These are phyloP conservation scores for Pleomassaria siparia DNA, from an alignment of 2,329 filamentous ascomycete genomes.

Conservation along the genomic window DNA sequence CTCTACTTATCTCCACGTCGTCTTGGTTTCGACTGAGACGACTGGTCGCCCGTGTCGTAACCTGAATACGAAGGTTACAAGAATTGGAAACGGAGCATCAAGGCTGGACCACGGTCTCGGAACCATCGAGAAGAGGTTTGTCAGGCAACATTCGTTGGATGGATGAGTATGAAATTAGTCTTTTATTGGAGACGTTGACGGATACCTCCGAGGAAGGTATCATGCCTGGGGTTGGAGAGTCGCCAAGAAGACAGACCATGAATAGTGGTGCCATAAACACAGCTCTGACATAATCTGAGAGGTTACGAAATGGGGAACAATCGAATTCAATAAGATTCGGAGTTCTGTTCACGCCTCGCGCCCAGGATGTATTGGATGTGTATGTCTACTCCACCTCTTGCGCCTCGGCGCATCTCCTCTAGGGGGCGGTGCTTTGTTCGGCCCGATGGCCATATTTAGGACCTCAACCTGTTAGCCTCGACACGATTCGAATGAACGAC, in stretches of 20 bases:
- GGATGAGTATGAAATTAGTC: conserved; percentile 10
- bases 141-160: background rate
- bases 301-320: too few relatives aligned
- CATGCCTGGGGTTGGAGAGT: background rate
- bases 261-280: too few relatives aligned
- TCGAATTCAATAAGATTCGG: too few relatives aligned
- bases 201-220: too few relatives aligned
- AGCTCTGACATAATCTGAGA: too few relatives aligned
- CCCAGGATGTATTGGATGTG: too few relatives aligned
- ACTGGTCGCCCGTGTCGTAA: conserved; percentile 4
- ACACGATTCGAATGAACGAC: too few relatives aligned
- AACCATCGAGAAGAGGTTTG: background rate
- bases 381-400: background rate
- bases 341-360: too few relatives aligned
- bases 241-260: too few relatives aligned
- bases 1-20: conserved; percentile 11
- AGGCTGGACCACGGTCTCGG: conserved; percentile 8
- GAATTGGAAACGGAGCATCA: conserved; percentile 6
- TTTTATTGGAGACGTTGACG: background rate
- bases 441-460: background rate
- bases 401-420: background rate
- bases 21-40: conserved; percentile 9
- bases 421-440: too few relatives aligned
- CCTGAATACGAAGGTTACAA: conserved; percentile 3
- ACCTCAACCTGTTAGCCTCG: too few relatives aligned